These are phyloP conservation scores for Eutypella sp. DNA, from an alignment of 2,329 filamentous ascomycete species.

Conservation along the genomic window DNA sequence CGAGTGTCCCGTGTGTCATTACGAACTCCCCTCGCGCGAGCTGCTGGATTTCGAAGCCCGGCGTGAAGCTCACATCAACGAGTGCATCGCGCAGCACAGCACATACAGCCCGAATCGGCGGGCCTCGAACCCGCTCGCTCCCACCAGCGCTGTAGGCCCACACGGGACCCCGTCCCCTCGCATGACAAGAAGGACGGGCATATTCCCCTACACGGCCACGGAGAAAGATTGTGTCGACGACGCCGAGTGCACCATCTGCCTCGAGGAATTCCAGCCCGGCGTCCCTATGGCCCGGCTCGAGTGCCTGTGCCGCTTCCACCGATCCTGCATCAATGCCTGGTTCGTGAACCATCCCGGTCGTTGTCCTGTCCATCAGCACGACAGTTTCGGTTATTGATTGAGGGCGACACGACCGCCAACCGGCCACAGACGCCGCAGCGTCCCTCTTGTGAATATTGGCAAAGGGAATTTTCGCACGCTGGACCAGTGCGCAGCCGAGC, in stretches of 20 bases:
- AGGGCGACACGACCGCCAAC: too few species aligned
- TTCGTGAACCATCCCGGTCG: constrained; percentile 57
- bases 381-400: constrained; percentile 48
- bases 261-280: constrained; percentile 61
- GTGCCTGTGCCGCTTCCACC: constrained; percentile 62
- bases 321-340: constrained; percentile 57
- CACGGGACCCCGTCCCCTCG: constrained; percentile 26
- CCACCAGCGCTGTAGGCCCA: too few species aligned
- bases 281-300: constrained; percentile 61
- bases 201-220: constrained; percentile 60
- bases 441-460: too few species aligned
- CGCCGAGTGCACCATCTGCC: constrained; percentile 63
- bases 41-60: constrained; percentile 50
- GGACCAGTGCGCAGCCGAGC: too few species aligned
- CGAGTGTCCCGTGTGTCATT: constrained; percentile 72
- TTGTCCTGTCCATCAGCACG: constrained; percentile 63
- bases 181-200: constrained; percentile 47
- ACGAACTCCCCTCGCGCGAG: constrained; percentile 57
- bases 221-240: constrained; percentile 66
- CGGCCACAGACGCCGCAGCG: too few species aligned
- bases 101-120: constrained; percentile 34
- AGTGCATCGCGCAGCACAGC: constrained; percentile 53
- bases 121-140: constrained; percentile 8
- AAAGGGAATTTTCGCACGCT: too few species aligned
- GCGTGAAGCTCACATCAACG: constrained; percentile 54